phyloP scores from a whole-genome alignment of 2,329 filamentous ascomycete species.

The Xylaria sp. region DNA sequence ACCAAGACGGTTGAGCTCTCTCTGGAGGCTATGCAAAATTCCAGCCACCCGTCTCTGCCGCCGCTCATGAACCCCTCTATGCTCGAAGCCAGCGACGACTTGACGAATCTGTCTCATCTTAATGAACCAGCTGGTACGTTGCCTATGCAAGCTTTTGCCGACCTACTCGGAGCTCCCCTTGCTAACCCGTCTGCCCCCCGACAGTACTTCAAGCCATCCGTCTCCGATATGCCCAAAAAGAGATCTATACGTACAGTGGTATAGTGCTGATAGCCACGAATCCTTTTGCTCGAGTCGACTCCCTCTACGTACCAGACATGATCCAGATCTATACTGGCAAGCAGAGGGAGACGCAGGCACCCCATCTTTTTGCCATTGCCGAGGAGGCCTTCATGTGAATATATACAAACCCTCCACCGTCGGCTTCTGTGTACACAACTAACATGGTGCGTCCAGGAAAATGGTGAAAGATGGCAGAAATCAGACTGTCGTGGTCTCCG shows the following conservation, averaged over 20 bases:
- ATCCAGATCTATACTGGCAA: conserved; percentile 99
- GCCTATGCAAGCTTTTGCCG: background rate
- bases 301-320: conserved; percentile 97
- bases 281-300: conserved; percentile 95
- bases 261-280: conserved; percentile 99
- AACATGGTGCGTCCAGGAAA: conserved; percentile 63
- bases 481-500: conserved; percentile 98
- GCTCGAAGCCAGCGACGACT: conserved; percentile 96
- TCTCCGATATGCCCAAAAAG: conserved; percentile 94
- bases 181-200: conserved; percentile 15
- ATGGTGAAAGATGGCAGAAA: conserved; percentile 96
- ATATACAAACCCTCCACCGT: conserved; percentile 4
- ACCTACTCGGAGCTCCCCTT: conserved; percentile 21
- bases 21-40: conserved; percentile 72
- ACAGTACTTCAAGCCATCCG: conserved; percentile 95
- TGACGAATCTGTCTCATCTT: conserved; percentile 95
- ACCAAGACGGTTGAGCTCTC: conserved; percentile 80
- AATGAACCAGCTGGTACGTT: conserved; percentile 89
- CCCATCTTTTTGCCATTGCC: conserved; percentile 97
- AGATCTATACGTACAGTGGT: conserved; percentile 99
- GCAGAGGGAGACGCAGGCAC: conserved; percentile 93
- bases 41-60: conserved; percentile 77
- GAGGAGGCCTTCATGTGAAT: conserved; percentile 96
- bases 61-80: conserved; percentile 98
- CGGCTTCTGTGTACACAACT: conserved; percentile 34